Percentiles rank a stretch among this genome's conserved stretches.
These are phyloP conservation scores for Rhynchospora pubera DNA, from an alignment of 176 grass and related monocot genomes.

Conservation along the genomic window DNA sequence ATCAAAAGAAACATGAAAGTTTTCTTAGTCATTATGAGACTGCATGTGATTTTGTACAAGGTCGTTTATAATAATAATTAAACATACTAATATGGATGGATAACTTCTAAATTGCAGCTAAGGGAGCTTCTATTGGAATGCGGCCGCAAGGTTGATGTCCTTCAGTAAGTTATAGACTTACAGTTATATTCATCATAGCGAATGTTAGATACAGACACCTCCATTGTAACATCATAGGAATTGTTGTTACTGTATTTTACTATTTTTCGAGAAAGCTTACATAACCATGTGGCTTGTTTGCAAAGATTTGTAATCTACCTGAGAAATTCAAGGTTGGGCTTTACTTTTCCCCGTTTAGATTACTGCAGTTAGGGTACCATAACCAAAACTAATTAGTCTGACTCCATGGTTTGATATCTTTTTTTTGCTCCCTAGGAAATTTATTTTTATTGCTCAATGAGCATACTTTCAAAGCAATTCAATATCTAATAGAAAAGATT, in stretches of 20 bases:
- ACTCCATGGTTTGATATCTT: not conserved
- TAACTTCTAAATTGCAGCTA: slow-evolving; percentile 33
- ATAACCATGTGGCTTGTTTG: not conserved
- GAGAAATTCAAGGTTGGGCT: not conserved
- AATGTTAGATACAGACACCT: slow-evolving; percentile 2
- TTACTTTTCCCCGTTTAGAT: not conserved
- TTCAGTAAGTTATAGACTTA: slow-evolving; percentile 65
- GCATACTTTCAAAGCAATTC: not conserved
- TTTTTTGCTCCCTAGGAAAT: not conserved
- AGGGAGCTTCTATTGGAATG: slow-evolving; percentile 42
- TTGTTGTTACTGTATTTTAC: slow-evolving; percentile 13
- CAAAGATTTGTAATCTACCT: not conserved
- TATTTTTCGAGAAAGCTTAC: not conserved
- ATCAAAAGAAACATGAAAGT: not conserved
- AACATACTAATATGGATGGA: slow-evolving; percentile 4
- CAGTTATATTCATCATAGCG: not conserved
- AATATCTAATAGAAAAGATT: not conserved
- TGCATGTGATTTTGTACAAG: not conserved
- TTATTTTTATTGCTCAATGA: slow-evolving; percentile 2
- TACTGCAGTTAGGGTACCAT: not conserved
- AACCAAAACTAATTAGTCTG: not conserved
- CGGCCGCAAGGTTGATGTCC: slow-evolving; percentile 35
- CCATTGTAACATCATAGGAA: slow-evolving; percentile 1
- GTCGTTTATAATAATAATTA: not conserved
- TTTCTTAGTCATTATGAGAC: not conserved